These are phyloP conservation scores for Thelephora ganbajun DNA, from an alignment of 768 basidiomycete species.

Conservation along the genomic window DNA sequence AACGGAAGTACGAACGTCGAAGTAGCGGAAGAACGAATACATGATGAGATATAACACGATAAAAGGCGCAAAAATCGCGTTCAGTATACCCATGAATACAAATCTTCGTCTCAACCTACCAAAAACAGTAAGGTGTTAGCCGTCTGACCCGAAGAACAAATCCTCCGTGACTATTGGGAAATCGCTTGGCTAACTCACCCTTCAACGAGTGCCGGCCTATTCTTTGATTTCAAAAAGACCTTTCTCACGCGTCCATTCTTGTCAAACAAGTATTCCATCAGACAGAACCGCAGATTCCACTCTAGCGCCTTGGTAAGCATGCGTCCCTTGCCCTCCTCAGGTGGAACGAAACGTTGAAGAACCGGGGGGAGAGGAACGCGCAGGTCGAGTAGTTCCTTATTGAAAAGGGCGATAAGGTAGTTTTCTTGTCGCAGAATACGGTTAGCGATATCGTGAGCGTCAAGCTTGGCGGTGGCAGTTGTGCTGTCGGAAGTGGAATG, in stretches of 20 bases:
- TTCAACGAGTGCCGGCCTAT: conserved; percentile 63
- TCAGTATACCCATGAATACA: conserved; percentile 94
- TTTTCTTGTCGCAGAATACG: conserved; percentile 98
- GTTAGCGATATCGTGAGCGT: conserved; percentile 96
- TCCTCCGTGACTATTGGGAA: neutral
- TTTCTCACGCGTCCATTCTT: conserved; percentile 79
- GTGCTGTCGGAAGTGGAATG: conserved; percentile 37
- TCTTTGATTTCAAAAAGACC: conserved; percentile 80
- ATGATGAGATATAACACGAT: conserved; percentile 92
- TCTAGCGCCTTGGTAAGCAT: conserved; percentile 83
- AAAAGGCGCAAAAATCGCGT: conserved; percentile 91
- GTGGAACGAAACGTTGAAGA: conserved; percentile 36
- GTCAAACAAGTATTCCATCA: conserved; percentile 94
- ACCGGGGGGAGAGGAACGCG: conserved; percentile 60
- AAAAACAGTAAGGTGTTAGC: too few relatives aligned
- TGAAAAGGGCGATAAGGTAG: conserved; percentile 94
- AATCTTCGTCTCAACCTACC: conserved; percentile 53
- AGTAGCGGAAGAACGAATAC: conserved; percentile 99
- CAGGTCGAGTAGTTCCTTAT: conserved; percentile 88
- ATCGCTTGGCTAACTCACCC: conserved; percentile 38
- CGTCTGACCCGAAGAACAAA: conserved; percentile 24
- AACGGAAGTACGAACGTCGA: conserved; percentile 53
- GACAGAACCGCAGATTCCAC: conserved; percentile 93
- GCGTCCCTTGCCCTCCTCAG: conserved; percentile 54
- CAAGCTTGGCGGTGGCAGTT: conserved; percentile 72